Evolutionary conservation across 345 rosid species (phyloP).

Genomic region (Aurinia saxatilis): DNA sequence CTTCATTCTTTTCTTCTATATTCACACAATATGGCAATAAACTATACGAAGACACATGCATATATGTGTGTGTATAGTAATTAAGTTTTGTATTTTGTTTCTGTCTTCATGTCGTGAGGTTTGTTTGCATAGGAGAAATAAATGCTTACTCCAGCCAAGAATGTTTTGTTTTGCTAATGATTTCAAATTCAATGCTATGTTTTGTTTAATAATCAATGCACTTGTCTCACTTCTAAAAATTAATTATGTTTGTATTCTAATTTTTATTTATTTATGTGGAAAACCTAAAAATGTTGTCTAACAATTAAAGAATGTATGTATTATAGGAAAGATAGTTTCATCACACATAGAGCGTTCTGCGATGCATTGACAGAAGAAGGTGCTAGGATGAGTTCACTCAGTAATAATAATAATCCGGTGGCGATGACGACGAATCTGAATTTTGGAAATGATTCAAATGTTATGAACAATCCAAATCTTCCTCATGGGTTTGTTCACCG

Average conservation of each 20-base stretch:
- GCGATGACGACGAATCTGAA: conserved; percentile 41
- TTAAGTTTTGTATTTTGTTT: conserved; percentile 15
- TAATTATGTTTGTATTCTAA: neutral
- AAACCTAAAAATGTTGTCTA: conserved; percentile 5
- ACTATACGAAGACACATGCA: neutral
- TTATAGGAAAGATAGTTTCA: conserved; percentile 88
- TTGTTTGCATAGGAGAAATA: conserved; percentile 34
- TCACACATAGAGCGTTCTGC: conserved; percentile 93
- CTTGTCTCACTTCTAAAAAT: neutral
- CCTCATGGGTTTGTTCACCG: conserved; percentile 43
- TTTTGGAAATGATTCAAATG: conserved; percentile 38
- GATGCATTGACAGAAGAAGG: conserved; percentile 88
- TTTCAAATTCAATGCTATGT: conserved; percentile 30
- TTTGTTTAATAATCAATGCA: conserved; percentile 12
- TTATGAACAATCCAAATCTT: conserved; percentile 28
- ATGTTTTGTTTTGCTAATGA: conserved; percentile 22
- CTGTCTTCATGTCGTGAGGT: conserved; percentile 20
- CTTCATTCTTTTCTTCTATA: conserved; percentile 19
- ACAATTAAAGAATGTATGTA: neutral
- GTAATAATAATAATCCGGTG: conserved; percentile 9
- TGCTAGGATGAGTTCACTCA: conserved; percentile 49
- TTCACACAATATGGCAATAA: conserved; percentile 5
- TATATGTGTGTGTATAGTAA: neutral
- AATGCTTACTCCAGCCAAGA: conserved; percentile 33
- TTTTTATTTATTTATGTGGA: neutral